phyloP scores from a whole-genome alignment of 1,139 yeast species.

The Barnettozyma hawaiiensis region DNA sequence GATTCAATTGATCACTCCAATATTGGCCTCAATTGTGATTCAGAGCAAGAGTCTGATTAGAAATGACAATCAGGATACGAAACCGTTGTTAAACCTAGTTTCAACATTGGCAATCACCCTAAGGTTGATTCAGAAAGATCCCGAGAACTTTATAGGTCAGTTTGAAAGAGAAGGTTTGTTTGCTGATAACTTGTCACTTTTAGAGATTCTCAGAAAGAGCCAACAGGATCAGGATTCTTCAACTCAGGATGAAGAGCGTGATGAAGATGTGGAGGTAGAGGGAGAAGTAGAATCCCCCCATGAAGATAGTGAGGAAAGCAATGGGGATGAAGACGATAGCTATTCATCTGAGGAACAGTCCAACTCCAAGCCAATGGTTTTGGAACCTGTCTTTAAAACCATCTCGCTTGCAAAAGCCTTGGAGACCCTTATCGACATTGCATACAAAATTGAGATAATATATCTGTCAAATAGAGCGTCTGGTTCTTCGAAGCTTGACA shows the following conservation, averaged over 20 bases:
- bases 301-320: conserved; percentile 16
- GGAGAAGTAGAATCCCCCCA: conserved; percentile 29
- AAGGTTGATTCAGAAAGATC: conserved; percentile 40
- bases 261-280: conserved; percentile 22
- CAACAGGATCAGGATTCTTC: conserved; percentile 9
- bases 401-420: conserved; percentile 5
- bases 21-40: conserved; percentile 67
- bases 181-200: conserved; percentile 39
- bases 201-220: conserved; percentile 25
- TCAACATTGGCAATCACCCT: conserved; percentile 51
- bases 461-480: conserved; percentile 19
- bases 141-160: conserved; percentile 38
- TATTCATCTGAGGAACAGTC: conserved; percentile 15
- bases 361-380: conserved; percentile 4
- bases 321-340: conserved; percentile 13
- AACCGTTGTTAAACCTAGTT: conserved; percentile 39
- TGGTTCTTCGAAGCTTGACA: conserved; percentile 23
- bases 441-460: conserved; percentile 20
- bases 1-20: conserved; percentile 34
- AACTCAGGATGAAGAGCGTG: conserved; percentile 23
- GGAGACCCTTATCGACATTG: conserved; percentile 9
- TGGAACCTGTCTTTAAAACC: conserved; percentile 9
- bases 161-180: conserved; percentile 73
- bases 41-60: conserved; percentile 41
- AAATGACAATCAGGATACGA: conserved; percentile 21